Evolutionary conservation across 163 green algal species (phyloP).

Genomic region (Volvox carteri): DNA sequence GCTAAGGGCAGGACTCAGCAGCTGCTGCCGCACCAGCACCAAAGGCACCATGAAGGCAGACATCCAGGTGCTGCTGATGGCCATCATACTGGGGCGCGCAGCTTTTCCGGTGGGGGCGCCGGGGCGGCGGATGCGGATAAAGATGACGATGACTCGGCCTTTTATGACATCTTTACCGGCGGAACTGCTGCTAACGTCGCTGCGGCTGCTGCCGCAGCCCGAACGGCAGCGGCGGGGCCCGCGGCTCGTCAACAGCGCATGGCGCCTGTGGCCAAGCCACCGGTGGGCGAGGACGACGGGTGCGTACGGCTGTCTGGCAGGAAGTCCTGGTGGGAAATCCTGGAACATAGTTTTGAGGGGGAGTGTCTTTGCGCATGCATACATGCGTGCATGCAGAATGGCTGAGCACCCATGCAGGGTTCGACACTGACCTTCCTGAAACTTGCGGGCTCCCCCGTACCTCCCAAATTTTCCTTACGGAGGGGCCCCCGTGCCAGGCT

Average conservation of each 20-base stretch:
- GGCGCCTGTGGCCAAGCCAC: neutral
- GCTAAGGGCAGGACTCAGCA: neutral
- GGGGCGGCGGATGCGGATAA: neutral
- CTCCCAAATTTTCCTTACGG: too few relatives aligned
- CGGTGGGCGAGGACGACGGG: conserved; percentile 39
- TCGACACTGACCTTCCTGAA: too few relatives aligned
- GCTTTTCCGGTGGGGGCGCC: neutral
- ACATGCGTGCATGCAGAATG: too few relatives aligned
- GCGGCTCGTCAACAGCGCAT: neutral
- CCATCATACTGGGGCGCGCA: neutral
- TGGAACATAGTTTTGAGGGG: too few relatives aligned
- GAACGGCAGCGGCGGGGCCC: neutral
- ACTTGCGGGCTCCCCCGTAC: too few relatives aligned
- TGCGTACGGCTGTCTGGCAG: too few relatives aligned
- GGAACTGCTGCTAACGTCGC: neutral
- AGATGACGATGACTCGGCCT: conserved; percentile 16
- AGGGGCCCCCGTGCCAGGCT: too few relatives aligned
- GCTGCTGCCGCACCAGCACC: too few relatives aligned
- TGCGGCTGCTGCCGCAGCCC: neutral
- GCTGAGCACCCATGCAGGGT: too few relatives aligned
- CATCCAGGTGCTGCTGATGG: neutral
- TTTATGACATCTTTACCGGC: conserved; percentile 33
- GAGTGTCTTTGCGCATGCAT: too few relatives aligned
- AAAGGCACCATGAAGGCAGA: neutral
- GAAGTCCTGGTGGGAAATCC: too few relatives aligned